Percentiles rank a stretch among this genome's conserved stretches.
Conservation (phyloP, 371 early-diverging fungal species). For the Rhizopus stolonifer region DNA sequence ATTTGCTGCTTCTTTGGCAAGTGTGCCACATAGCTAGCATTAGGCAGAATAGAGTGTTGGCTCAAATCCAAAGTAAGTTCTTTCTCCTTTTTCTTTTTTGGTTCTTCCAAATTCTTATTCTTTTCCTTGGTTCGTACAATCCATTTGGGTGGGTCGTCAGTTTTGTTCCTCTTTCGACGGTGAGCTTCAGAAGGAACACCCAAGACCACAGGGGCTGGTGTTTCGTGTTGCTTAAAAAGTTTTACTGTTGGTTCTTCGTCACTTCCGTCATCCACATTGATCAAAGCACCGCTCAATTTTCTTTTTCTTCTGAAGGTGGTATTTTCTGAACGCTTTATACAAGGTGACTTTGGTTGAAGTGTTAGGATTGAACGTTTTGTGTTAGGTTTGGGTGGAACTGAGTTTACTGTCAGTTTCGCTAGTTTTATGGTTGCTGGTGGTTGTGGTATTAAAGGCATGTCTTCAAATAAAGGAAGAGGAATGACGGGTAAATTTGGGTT, state of each 20-base stretch:
- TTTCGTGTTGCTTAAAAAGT: neutral
- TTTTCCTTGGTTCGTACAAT: no score
- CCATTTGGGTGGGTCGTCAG: no score
- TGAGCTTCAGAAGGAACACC: conserved; percentile 3
- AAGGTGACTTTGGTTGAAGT: conserved; percentile 1
- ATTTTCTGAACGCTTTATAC: no score
- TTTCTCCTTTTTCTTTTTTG: neutral
- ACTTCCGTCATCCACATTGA: neutral
- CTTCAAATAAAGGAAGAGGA: neutral
- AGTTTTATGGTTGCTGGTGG: no score
- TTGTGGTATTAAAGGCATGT: no score
- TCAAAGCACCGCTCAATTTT: neutral
- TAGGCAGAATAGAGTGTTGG: conserved; percentile 16
- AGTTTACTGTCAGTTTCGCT: no score
- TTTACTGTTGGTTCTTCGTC: conserved; percentile 3
- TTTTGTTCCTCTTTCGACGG: neutral
- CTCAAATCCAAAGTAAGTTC: conserved; percentile 8
- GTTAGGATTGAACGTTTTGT: neutral
- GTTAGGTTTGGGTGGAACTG: no score
- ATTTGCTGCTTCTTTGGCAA: conserved; percentile 2
- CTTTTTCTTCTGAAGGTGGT: conserved; percentile 1
- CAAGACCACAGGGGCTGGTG: neutral
- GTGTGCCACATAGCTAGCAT: conserved; percentile 15
- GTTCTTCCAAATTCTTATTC: neutral
- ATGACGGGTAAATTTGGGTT: neutral